phyloP scores from a whole-genome alignment of 1,284 basidiomycete species.

The Boletus semigastroideus region DNA sequence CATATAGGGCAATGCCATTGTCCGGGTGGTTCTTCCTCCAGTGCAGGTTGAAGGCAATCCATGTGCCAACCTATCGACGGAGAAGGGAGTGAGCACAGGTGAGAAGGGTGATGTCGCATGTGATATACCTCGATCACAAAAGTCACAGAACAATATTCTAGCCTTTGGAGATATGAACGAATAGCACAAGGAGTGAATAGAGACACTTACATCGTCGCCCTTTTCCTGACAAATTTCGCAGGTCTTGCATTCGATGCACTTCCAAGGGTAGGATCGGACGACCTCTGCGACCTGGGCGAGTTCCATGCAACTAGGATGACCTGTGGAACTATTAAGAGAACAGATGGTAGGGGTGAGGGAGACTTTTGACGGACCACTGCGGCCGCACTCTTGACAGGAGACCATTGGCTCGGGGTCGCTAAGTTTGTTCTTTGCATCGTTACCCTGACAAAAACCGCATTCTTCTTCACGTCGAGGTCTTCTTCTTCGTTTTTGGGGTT shows the following conservation, averaged over 20 bases:
- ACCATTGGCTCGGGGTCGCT: constrained; percentile 62
- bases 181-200: constrained; percentile 7
- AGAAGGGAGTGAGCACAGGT: constrained; percentile 7
- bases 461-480: constrained; percentile 53
- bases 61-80: constrained; percentile 78
- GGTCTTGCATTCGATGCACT: constrained; percentile 90
- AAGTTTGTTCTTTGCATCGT: constrained; percentile 55
- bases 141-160: constrained; percentile 89
- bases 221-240: constrained; percentile 89
- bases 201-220: constrained; percentile 80
- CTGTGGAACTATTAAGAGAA: constrained; percentile 37
- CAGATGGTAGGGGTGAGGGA: constrained; percentile 24
- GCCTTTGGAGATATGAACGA: constrained; percentile 47
- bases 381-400: constrained; percentile 68
- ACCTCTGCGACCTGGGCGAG: constrained; percentile 51
- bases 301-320: constrained; percentile 78
- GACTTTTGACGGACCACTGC: constrained; percentile 47
- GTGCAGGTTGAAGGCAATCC: constrained; percentile 79
- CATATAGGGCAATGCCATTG: constrained; percentile 75
- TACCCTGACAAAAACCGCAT: constrained; percentile 69
- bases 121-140: constrained; percentile 81
- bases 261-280: constrained; percentile 78
- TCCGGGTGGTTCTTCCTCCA: constrained; percentile 71
- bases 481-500: constrained; percentile 52
- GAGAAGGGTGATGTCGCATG: background rate